These are phyloP conservation scores for Xylariaceae sp. DNA, from an alignment of 2,329 filamentous ascomycete genomes.

Conservation along the genomic window DNA sequence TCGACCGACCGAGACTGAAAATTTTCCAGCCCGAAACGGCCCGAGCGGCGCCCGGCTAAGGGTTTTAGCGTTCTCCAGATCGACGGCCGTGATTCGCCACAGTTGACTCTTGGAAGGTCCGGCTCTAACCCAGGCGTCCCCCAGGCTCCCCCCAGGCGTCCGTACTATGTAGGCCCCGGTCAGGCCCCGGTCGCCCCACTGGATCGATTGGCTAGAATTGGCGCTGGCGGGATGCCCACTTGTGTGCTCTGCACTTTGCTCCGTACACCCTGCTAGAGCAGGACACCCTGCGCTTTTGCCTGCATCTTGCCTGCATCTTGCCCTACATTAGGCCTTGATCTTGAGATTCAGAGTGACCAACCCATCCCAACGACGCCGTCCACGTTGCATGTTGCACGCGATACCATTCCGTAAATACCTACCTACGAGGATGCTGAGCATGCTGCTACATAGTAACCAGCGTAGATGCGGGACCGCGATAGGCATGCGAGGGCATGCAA, in stretches of 20 bases:
- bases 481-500: neutral
- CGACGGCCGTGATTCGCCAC: neutral
- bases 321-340: conserved; percentile 15
- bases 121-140: neutral
- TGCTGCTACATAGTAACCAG: too few relatives aligned
- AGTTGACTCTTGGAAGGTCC: neutral
- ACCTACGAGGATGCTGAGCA: neutral
- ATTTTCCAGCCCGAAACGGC: neutral
- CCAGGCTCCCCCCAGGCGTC: too few relatives aligned
- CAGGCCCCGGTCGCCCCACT: neutral
- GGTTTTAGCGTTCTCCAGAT: neutral
- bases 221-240: neutral
- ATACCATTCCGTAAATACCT: conserved; percentile 3
- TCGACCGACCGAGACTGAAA: neutral
- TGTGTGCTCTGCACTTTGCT: neutral
- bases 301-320: too few relatives aligned
- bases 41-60: neutral
- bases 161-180: too few relatives aligned
- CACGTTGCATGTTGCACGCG: conserved; percentile 39
- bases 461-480: too few relatives aligned
- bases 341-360: conserved; percentile 24
- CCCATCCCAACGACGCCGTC: conserved; percentile 33
- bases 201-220: neutral
- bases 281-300: too few relatives aligned
- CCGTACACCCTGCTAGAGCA: too few relatives aligned